Conservation (phyloP, 2,329 filamentous ascomycete species). For the Stagonosporopsis rhizophila region DNA sequence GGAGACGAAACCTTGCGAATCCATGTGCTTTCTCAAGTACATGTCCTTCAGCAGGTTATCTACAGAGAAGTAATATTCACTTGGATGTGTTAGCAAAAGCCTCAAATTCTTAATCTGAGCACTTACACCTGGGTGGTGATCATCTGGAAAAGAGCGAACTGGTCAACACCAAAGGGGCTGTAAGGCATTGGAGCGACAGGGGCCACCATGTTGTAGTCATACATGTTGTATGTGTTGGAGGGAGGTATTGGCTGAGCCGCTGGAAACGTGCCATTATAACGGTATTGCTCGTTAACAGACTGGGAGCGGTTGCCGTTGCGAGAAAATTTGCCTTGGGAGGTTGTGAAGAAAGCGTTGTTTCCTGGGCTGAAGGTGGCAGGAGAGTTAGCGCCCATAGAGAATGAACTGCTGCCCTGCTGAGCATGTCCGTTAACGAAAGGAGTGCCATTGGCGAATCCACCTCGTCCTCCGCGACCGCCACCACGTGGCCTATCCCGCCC, state of each 20-base stretch:
- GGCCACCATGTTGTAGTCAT: conserved; percentile 63
- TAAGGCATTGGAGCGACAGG: conserved; percentile 66
- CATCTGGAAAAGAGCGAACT: conserved; percentile 63
- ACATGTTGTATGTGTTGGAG: conserved; percentile 62
- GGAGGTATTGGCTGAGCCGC: conserved; percentile 50
- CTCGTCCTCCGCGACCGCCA: conserved; percentile 55
- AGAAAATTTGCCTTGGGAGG: conserved; percentile 53
- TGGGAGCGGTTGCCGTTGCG: conserved; percentile 64
- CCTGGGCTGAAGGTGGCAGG: conserved; percentile 47
- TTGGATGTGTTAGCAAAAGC: conserved; percentile 54
- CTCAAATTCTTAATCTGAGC: neutral
- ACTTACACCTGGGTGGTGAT: conserved; percentile 66
- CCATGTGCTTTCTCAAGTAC: conserved; percentile 89
- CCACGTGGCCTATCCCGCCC: conserved; percentile 58
- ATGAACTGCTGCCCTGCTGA: conserved; percentile 38
- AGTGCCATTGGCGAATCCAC: conserved; percentile 46
- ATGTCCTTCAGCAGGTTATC: conserved; percentile 95
- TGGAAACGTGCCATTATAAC: conserved; percentile 42
- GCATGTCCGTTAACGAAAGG: conserved; percentile 52
- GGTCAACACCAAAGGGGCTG: conserved; percentile 64
- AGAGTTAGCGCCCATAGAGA: conserved; percentile 46
- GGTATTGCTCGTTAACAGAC: conserved; percentile 65
- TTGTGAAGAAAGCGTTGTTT: conserved; percentile 42
- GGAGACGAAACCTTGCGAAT: conserved; percentile 89
- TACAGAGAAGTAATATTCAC: conserved; percentile 96